Base-by-base conservation (phyloP, 2,329 filamentous ascomycete species). In the Aspergillus sp. region DNA sequence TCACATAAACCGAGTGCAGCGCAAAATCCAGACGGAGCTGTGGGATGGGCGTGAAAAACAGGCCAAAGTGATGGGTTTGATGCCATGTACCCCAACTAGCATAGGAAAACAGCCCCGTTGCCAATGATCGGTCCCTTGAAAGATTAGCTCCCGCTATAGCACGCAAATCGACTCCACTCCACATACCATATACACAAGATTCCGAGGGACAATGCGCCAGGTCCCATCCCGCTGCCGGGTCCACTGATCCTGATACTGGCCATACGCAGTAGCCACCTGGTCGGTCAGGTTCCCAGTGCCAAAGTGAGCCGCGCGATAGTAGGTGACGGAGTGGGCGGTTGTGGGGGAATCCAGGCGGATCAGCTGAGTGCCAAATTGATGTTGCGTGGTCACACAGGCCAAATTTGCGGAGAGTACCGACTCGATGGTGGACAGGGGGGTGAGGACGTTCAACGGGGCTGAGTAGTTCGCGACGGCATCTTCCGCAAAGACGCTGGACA, bases 381-480 rank as follows among this genome's bases (percentile, higher is more conserved):
- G 56, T 50, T 58, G 56, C 22, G 56, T 58, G 6, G 56, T 50
- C 6, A 58, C 56, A 13, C 56, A 58, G 3, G 42, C 44, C 7
- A 56, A 45, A 20, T 51, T 56, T 4, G 46, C 45, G 8, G 43
- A 17, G 0, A 58, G 49, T 17, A 33, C 36, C 8, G 50, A 45
- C 44, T 56, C n/a, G 38, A 52, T 58, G 17, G 35, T 19, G 8
- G 47, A 53, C 19, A 58, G 51, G 4, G 56, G 53, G 6, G 51
- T 48, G 24, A 58, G 47, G 10, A 58, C 51, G 16, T 58, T 58
- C 42, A 58, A 46, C 3, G 49, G 57, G 47, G 44, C 58, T 10
- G 50, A 63, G 47, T 49, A 64, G 50, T 55, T 56, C 33, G 46
- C 52, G 33, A 47, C 53, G 32, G 38, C 51, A 38, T 52, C 56